Percentiles rank a stretch among this genome's conserved stretches.
Conservation (phyloP, 1,284 basidiomycete species). For the Wallemia mellicola region DNA sequence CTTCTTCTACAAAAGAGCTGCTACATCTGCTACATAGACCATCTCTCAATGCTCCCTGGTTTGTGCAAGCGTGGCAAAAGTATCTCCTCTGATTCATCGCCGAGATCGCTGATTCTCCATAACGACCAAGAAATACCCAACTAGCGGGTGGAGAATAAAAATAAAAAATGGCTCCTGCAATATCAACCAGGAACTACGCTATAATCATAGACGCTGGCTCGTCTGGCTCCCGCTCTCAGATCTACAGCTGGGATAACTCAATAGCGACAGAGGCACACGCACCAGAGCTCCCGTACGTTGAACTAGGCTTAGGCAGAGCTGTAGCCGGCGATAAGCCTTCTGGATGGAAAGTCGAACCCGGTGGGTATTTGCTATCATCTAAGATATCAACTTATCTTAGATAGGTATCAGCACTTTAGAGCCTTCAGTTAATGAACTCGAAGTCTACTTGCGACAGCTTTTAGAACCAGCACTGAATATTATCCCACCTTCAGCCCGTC, state of each 20-base stretch:
- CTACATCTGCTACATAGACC: background rate
- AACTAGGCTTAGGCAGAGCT: slow-evolving; percentile 5
- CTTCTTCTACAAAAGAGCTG: background rate
- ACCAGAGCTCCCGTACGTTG: slow-evolving; percentile 15
- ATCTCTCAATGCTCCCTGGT: background rate
- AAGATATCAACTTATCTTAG: too few relatives aligned
- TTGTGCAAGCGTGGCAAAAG: background rate
- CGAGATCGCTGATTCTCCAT: too few relatives aligned
- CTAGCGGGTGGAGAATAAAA: background rate
- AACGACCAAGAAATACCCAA: background rate
- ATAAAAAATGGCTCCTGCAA: background rate
- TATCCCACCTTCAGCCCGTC: slow-evolving; percentile 54
- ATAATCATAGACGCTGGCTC: slow-evolving; percentile 95
- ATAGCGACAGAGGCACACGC: slow-evolving; percentile 21
- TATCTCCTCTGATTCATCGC: slow-evolving; percentile 4
- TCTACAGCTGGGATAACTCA: slow-evolving; percentile 80
- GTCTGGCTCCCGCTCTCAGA: slow-evolving; percentile 78
- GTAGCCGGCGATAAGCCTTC: background rate
- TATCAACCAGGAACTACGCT: slow-evolving; percentile 27
- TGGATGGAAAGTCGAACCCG: slow-evolving; percentile 1
- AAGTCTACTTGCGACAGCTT: slow-evolving; percentile 46
- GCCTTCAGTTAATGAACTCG: slow-evolving; percentile 21
- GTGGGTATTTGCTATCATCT: too few relatives aligned
- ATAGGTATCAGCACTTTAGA: slow-evolving; percentile 76
- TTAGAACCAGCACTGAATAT: slow-evolving; percentile 51